Evolutionary conservation across 2,329 filamentous ascomycete species (phyloP).

Genomic region (Sclerotinia nivalis): DNA sequence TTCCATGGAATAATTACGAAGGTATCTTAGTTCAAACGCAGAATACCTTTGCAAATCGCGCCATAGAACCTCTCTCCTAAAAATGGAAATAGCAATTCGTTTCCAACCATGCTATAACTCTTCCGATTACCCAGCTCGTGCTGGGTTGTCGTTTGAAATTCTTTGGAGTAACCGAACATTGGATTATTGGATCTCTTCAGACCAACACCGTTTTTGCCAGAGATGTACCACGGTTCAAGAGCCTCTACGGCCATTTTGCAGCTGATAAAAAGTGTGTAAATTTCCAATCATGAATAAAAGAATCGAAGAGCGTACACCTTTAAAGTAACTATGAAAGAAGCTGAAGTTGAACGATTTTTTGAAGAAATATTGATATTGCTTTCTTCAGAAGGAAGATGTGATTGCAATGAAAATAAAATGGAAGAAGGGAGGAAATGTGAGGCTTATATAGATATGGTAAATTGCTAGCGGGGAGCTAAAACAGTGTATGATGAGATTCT

Average conservation of each 20-base stretch:
- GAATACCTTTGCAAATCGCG: neutral
- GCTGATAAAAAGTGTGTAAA: too few relatives aligned
- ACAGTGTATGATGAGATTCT: neutral
- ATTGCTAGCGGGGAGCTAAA: neutral
- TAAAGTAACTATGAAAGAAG: neutral
- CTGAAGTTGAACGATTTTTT: neutral
- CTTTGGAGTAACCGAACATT: neutral
- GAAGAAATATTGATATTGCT: neutral
- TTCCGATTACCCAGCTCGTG: neutral
- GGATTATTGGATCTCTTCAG: neutral
- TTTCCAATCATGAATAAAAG: neutral
- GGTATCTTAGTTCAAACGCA: too few relatives aligned
- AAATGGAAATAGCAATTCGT: neutral
- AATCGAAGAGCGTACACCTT: neutral
- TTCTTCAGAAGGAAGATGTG: too few relatives aligned
- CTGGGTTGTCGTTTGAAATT: neutral
- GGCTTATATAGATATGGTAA: neutral
- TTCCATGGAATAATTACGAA: too few relatives aligned
- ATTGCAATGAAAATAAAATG: neutral
- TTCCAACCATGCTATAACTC: neutral
- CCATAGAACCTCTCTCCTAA: too few relatives aligned
- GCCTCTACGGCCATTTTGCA: too few relatives aligned
- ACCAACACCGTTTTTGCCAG: neutral
- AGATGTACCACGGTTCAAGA: neutral
- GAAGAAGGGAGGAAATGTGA: too few relatives aligned